A percentile compares a stretch with the other conserved stretches of the same genome.
These are phyloP conservation scores for Aspergillus transmontanensis DNA, from an alignment of 2,329 filamentous ascomycete genomes.

Conservation along the genomic window DNA sequence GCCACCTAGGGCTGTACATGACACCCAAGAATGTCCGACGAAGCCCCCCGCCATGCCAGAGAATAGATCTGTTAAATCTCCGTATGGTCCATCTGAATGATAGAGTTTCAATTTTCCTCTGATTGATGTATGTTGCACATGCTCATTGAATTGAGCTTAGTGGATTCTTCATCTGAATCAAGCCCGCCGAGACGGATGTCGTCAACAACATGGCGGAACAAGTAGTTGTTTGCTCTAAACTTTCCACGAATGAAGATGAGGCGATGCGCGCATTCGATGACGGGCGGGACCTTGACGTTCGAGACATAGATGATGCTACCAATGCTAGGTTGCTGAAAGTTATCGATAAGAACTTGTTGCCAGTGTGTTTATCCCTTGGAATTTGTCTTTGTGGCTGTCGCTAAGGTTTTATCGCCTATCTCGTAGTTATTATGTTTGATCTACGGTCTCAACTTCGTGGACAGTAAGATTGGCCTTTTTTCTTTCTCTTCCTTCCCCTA, in stretches of 20 bases:
- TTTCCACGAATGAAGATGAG: background rate
- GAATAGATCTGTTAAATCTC: background rate
- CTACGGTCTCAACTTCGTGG: background rate
- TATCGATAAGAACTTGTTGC: background rate
- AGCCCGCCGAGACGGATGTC: background rate
- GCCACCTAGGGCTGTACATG: background rate
- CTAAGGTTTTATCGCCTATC: background rate
- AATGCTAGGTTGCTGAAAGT: background rate
- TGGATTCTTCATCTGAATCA: background rate
- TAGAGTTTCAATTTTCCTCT: background rate
- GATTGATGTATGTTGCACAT: background rate
- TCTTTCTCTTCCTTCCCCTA: background rate
- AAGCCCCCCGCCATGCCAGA: background rate
- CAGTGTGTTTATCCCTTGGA: background rate
- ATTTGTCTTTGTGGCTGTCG: background rate
- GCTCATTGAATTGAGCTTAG: background rate
- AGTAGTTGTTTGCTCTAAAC: background rate
- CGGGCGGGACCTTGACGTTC: background rate
- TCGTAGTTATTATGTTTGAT: background rate
- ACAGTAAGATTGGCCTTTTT: background rate
- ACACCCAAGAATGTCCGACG: background rate
- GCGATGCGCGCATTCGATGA: background rate
- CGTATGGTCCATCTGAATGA: background rate
- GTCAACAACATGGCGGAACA: background rate
- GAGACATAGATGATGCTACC: background rate